These are phyloP conservation scores for Trypanosomatidae sp. DNA, from an alignment of 208 protist species.

Conservation along the genomic window DNA sequence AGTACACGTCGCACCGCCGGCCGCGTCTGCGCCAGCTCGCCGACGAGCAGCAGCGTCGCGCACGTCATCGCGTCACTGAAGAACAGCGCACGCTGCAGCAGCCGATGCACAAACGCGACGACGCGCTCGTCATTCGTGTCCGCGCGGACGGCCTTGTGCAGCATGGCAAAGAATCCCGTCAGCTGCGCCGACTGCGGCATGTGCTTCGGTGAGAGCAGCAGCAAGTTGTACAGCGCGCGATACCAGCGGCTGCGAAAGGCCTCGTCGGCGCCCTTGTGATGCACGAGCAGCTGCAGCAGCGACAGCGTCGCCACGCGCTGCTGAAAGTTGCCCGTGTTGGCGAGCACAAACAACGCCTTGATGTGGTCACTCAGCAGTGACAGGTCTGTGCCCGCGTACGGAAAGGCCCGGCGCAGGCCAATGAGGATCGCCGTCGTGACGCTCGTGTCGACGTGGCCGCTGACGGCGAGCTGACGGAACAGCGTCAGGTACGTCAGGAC, in stretches of 20 bases:
- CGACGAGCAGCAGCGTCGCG: slow-evolving; percentile 78
- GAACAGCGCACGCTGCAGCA: slow-evolving; percentile 79
- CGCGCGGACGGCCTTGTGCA: slow-evolving; percentile 81
- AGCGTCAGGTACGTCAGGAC: slow-evolving; percentile 84
- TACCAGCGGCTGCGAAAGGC: slow-evolving; percentile 81
- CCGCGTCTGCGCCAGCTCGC: slow-evolving; percentile 64
- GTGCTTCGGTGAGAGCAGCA: slow-evolving; percentile 82
- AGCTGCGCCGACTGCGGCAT: slow-evolving; percentile 81
- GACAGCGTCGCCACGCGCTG: slow-evolving; percentile 81
- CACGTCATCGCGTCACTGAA: slow-evolving; percentile 81
- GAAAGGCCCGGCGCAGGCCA: slow-evolving; percentile 84
- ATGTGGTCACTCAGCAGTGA: slow-evolving; percentile 67
- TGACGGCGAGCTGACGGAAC: slow-evolving; percentile 68
- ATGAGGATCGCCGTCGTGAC: slow-evolving; percentile 86
- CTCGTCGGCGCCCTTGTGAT: slow-evolving; percentile 44
- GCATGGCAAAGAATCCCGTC: slow-evolving; percentile 76
- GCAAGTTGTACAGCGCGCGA: slow-evolving; percentile 77
- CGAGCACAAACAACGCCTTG: slow-evolving; percentile 82
- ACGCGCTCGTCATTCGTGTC: slow-evolving; percentile 76
- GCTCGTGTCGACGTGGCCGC: slow-evolving; percentile 51
- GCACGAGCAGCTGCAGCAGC: slow-evolving; percentile 75
- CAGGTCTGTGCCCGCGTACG: slow-evolving; percentile 79
- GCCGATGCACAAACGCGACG: slow-evolving; percentile 81
- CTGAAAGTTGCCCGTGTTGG: slow-evolving; percentile 78
- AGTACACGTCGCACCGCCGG: slow-evolving; percentile 34